Conservation (phyloP, 2,329 filamentous ascomycete species). For the Rutstroemia sp. region DNA sequence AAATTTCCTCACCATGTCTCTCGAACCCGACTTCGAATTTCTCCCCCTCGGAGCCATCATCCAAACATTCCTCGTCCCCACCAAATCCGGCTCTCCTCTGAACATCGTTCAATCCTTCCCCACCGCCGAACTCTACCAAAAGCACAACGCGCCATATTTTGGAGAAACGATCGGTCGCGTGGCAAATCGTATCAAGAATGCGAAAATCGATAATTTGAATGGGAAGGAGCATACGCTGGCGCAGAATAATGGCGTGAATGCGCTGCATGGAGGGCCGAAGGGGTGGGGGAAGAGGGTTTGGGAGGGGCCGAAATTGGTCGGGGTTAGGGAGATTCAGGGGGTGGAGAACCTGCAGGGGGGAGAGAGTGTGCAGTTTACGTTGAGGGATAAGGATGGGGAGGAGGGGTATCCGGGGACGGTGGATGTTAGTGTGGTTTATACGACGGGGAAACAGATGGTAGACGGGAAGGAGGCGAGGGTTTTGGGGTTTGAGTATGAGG, state of each 20-base stretch:
- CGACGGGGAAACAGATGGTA: conserved; percentile 57
- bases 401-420: conserved; percentile 87
- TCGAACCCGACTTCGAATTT: conserved; percentile 44
- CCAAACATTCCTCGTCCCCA: conserved; percentile 69
- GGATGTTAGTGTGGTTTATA: conserved; percentile 71
- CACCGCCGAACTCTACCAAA: conserved; percentile 63
- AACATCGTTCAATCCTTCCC: conserved; percentile 90
- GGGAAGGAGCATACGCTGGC: conserved; percentile 60
- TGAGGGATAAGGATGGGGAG: conserved; percentile 70
- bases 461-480: conserved; percentile 59
- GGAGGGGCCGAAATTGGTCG: conserved; percentile 59
- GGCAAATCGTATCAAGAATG: conserved; percentile 73
- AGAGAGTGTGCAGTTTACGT: conserved; percentile 59
- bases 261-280: conserved; percentile 60
- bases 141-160: conserved; percentile 73
- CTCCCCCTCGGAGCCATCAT: conserved; percentile 72
- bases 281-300: conserved; percentile 82
- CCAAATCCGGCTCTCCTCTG: conserved; percentile 22
- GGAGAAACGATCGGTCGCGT: conserved; percentile 86
- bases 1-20: conserved; percentile 1
- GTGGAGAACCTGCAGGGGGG: conserved; percentile 48
- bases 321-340: conserved; percentile 42
- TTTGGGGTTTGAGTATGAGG: conserved; percentile 84
- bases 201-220: conserved; percentile 66
- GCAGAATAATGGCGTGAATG: conserved; percentile 72